Percentiles rank a stretch among this genome's conserved stretches.
Evolutionary conservation across 2,329 filamentous ascomycete species (phyloP).

Genomic region (Fusarium redolens): DNA sequence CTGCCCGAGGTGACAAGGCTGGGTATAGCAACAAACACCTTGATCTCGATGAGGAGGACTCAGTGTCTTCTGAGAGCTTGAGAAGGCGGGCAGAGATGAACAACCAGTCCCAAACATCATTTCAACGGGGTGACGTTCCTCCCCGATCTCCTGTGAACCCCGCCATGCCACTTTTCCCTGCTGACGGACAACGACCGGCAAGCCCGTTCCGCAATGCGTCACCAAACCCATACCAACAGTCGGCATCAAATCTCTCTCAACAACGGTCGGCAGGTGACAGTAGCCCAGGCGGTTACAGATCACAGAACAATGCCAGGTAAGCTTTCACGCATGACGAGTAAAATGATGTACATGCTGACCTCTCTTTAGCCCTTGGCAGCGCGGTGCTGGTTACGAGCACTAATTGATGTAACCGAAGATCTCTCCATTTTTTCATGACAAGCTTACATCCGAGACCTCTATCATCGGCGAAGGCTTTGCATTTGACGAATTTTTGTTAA

Average conservation of each 20-base stretch:
- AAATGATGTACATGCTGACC: conserved; percentile 32
- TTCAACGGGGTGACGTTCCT: conserved; percentile 44
- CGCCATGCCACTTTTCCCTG: conserved; percentile 57
- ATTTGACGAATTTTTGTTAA: conserved; percentile 23
- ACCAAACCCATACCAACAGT: conserved; percentile 51
- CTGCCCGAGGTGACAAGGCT: conserved; percentile 84
- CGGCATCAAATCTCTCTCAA: conserved; percentile 47
- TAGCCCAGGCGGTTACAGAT: conserved; percentile 50
- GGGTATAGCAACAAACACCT: conserved; percentile 62
- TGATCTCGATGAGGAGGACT: conserved; percentile 57
- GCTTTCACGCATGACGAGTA: neutral
- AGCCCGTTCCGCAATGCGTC: conserved; percentile 52
- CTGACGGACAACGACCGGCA: conserved; percentile 49
- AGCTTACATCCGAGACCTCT: conserved; percentile 27
- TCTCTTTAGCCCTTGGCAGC: conserved; percentile 56
- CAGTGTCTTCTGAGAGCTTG: conserved; percentile 53
- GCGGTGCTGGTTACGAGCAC: conserved; percentile 58
- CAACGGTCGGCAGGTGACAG: conserved; percentile 48
- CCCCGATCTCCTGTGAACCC: conserved; percentile 56
- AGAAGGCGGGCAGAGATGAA: conserved; percentile 50
- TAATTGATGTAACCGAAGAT: conserved; percentile 33
- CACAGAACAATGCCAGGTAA: conserved; percentile 56
- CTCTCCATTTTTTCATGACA: conserved; percentile 31
- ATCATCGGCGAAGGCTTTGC: conserved; percentile 22
- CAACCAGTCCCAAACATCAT: conserved; percentile 49